Conservation (phyloP, 1,284 basidiomycete species). For the Sporisorium exsertum region DNA sequence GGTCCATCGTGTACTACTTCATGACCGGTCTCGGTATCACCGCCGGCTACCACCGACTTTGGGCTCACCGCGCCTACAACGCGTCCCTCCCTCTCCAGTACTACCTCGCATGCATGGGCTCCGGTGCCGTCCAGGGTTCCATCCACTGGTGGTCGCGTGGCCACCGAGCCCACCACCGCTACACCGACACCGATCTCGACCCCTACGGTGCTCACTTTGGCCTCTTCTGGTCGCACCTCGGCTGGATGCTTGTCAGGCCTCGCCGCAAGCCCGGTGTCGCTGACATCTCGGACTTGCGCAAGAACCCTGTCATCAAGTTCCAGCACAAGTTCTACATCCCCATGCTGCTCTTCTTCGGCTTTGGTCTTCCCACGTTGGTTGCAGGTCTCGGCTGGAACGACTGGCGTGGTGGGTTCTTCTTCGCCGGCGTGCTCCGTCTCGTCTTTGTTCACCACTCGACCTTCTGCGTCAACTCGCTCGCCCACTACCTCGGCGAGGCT, state of each 20-base stretch:
- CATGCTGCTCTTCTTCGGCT: slow-evolving; percentile 66
- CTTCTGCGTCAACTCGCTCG: slow-evolving; percentile 69
- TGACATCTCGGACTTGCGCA: slow-evolving; percentile 66
- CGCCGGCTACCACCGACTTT: slow-evolving; percentile 67
- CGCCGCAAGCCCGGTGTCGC: slow-evolving; percentile 68
- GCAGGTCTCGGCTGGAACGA: slow-evolving; percentile 68
- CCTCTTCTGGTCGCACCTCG: slow-evolving; percentile 67
- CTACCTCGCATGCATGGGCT: slow-evolving; percentile 66
- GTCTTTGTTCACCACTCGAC: slow-evolving; percentile 69
- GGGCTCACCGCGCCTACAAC: slow-evolving; percentile 67
- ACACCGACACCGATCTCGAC: slow-evolving; percentile 69
- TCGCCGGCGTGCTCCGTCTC: slow-evolving; percentile 64
- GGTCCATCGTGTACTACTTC: slow-evolving; percentile 65
- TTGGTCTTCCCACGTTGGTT: slow-evolving; percentile 66
- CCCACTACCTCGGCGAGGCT: slow-evolving; percentile 68
- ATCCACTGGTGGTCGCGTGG: slow-evolving; percentile 69
- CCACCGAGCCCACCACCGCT: slow-evolving; percentile 69
- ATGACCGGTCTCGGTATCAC: slow-evolving; percentile 67
- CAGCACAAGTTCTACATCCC: slow-evolving; percentile 68
- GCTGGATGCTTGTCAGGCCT: slow-evolving; percentile 69
- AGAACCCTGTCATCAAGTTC: slow-evolving; percentile 67
- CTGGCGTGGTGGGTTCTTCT: slow-evolving; percentile 69
- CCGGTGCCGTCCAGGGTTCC: slow-evolving; percentile 66
- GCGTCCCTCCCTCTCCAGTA: slow-evolving; percentile 62
- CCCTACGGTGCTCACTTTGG: slow-evolving; percentile 68